Evolutionary conservation across 1,284 basidiomycete genomes (phyloP).

Genomic region (Tylopilus sp.): DNA sequence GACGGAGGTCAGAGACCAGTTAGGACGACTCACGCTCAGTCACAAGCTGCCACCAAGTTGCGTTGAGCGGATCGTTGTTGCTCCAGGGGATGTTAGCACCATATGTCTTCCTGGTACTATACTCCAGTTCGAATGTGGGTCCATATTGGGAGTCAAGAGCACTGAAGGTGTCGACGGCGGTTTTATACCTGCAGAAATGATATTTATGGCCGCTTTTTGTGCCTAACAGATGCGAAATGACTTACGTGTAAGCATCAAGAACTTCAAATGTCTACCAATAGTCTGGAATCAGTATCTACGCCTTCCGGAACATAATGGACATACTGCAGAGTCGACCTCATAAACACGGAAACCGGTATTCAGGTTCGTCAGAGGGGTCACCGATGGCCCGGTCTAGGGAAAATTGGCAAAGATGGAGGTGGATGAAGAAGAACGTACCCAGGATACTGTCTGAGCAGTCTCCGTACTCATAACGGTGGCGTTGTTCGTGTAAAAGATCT

Average conservation of each 20-base stretch:
- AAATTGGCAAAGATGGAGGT: constrained; percentile 4
- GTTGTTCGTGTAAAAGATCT: constrained; percentile 79
- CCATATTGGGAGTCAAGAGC: constrained; percentile 57
- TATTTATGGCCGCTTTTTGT: neutral
- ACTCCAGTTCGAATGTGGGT: constrained; percentile 69
- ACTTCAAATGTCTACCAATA: constrained; percentile 66
- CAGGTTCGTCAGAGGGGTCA: constrained; percentile 72
- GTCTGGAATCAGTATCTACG: neutral
- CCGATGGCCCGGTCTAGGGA: constrained; percentile 59
- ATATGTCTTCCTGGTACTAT: constrained; percentile 70
- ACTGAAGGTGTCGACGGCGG: constrained; percentile 58
- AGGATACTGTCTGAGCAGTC: constrained; percentile 58
- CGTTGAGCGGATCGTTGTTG: constrained; percentile 68
- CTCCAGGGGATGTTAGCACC: constrained; percentile 67
- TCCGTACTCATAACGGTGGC: constrained; percentile 58
- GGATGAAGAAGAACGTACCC: constrained; percentile 39
- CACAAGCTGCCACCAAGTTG: constrained; percentile 81
- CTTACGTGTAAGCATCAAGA: constrained; percentile 71
- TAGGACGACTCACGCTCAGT: constrained; percentile 60
- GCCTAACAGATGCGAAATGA: neutral
- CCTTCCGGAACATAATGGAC: constrained; percentile 18
- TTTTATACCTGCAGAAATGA: constrained; percentile 50
- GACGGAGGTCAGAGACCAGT: neutral
- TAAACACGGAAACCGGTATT: constrained; percentile 82
- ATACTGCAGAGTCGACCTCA: constrained; percentile 70